Evolutionary conservation across 768 basidiomycete species (phyloP).

Genomic region (Leccinum aurantiacum): DNA sequence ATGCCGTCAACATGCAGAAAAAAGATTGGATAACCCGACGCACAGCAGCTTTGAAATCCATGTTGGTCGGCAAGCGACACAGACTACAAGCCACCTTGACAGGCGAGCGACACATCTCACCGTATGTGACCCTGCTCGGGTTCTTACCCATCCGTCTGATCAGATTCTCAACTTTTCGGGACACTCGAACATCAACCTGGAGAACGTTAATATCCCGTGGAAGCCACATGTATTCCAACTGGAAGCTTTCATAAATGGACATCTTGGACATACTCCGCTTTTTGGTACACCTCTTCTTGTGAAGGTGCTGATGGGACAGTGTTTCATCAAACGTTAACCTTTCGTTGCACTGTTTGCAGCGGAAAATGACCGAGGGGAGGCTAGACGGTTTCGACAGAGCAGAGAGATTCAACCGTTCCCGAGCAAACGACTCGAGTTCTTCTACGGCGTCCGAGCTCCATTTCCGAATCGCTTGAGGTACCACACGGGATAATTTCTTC

Average conservation of each 20-base stretch:
- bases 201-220: slow-evolving; percentile 4
- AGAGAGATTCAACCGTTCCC: neutral
- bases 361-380: slow-evolving; percentile 12
- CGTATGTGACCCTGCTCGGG: neutral
- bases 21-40: neutral
- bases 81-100: slow-evolving; percentile 10
- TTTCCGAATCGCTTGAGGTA: neutral
- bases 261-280: neutral
- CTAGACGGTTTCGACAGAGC: slow-evolving; percentile 7
- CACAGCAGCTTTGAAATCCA: slow-evolving; percentile 12
- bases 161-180: slow-evolving; percentile 11
- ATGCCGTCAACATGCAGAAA: neutral
- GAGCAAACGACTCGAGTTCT: slow-evolving; percentile 12
- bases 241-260: neutral
- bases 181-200: slow-evolving; percentile 6
- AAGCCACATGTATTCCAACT: neutral
- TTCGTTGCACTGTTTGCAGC: slow-evolving; percentile 5
- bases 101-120: slow-evolving; percentile 4
- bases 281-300: neutral
- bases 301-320: slow-evolving; percentile 11
- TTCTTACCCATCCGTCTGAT: slow-evolving; percentile 10
- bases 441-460: slow-evolving; percentile 12
- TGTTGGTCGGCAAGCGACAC: neutral
- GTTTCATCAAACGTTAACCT: slow-evolving; percentile 7
- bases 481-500: neutral